phyloP scores from a whole-genome alignment of 1,284 basidiomycete genomes.

The Trichosporon faecale region DNA sequence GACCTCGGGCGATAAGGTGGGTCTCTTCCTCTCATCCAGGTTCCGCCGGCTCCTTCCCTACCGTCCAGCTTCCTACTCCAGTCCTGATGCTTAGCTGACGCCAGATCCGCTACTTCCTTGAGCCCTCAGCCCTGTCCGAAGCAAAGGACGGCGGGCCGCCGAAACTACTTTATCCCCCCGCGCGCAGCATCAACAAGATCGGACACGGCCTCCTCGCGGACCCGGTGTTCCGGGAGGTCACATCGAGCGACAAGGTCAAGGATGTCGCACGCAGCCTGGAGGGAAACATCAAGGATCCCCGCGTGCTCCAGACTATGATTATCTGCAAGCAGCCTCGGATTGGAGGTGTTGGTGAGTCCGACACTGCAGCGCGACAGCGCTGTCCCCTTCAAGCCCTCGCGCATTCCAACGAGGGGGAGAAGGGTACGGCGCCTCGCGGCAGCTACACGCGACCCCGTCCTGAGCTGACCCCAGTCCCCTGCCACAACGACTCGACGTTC shows the following conservation, averaged over 20 bases:
- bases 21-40: conserved; percentile 32
- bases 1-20: conserved; percentile 84
- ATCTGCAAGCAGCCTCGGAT: conserved; percentile 86
- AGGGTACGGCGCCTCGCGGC: too few relatives aligned
- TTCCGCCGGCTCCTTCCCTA: too few relatives aligned
- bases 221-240: conserved; percentile 70
- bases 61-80: too few relatives aligned
- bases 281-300: conserved; percentile 74
- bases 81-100: background rate
- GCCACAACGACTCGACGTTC: conserved; percentile 59
- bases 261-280: conserved; percentile 65
- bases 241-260: conserved; percentile 67
- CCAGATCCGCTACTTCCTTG: conserved; percentile 50
- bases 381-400: too few relatives aligned
- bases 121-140: conserved; percentile 39
- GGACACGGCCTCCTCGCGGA: conserved; percentile 71
- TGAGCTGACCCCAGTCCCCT: conserved; percentile 56
- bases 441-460: background rate
- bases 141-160: background rate
- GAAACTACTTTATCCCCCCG: background rate
- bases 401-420: too few relatives aligned
- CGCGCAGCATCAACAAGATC: conserved; percentile 53
- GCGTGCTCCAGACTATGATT: conserved; percentile 90
- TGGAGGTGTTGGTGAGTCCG: conserved; percentile 71
- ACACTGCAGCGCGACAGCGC: too few relatives aligned